Evolutionary conservation across 495 filamentous ascomycete species (phyloP), one percentile per base, ranked within the genome.

Genomic region (Beverwykella pulmonaria): DNA sequence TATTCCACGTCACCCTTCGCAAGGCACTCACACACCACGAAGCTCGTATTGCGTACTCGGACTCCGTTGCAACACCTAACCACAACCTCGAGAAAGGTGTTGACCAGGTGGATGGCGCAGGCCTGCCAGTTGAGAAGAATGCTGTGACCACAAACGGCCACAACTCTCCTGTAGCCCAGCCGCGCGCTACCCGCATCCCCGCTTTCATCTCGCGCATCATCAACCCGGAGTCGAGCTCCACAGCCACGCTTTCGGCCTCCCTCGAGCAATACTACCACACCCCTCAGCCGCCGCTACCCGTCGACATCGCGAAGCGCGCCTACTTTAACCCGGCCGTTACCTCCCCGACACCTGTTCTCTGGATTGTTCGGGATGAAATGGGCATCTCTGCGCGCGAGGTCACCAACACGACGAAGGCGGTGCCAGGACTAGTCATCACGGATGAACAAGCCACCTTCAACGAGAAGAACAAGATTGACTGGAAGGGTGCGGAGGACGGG

Each of bases 1-100:
- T 97, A 48, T 96, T 90, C 82, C 92, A 98, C 74, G 61, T 93
- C 49, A 87, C 87, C 6, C 84, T 98, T 62, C 92, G 93, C 80
- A 75, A 75, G 44, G 90, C 94, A 29, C 81, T 98, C 58, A 79
- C 87, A 34, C 93, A 93, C 56, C 65, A 66, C 58, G 62, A 65
- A 53, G 30, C 62, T 15, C 61, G 62, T 27, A 25, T 66, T 17
- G 63, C 62, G 15, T 70, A 65, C 30, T 22, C 49, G 0, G 58
- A 65, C 27, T 53, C 52, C 39, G 52, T 61, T 0, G 85, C 61
- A 7, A 54, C 48, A 95, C 17, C 84, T 95, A 55, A 85, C 89
- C 68, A 95, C 90, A 85, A 97, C 3, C 92, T 93, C 26, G 85
- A 84, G 75, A 84, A 82, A 67, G 77, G 87, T 6, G 80, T 85